Base-by-base conservation (phyloP, 371 early-diverging fungal genomes). In the Mucor racemosus region DNA sequence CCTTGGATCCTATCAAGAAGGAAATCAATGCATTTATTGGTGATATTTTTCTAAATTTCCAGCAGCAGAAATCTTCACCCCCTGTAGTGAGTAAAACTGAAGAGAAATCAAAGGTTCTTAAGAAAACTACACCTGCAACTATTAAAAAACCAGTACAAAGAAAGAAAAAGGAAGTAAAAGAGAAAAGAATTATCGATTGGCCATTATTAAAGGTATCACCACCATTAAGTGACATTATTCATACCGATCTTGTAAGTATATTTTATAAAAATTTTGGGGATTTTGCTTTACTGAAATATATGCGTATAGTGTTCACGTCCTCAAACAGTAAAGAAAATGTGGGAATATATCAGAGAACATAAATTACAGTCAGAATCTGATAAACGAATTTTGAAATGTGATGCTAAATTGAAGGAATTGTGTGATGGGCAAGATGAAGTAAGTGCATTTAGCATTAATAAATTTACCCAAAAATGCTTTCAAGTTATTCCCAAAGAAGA, bases 261-360 rank as follows among this genome's bases (percentile, higher is more conserved):
- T 26, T 26, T 26, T 26, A 26, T 26, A 26, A 26, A 26, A 26
- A 26, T 3, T 53, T 17, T 11, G 13, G 21, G 26, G 26, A 50
- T 11, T 17, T 21, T 13, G 21, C 14, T 13, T 21, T 4, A 11
- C 53, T 31, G 53, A 53, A 7, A 10, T 44, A 14, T 53, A 14
- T 26, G 53, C 5, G 44, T 39, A 15, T 69, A 80, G 81, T 64
- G 78, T 10, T 66, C 83, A 2, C 64, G 84, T 44, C 67, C 79
- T 34, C 71, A 76, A 58, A 69, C 81, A 17, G 85, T 84, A 0
- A 86, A 82, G 54, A 62, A 69, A 15, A 36, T 84, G 14, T 85
- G 86, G 86, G 76, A 44, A 11, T 81, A 85, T 64, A 82, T 85
- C 35, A 78, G 78, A 59, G 65, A 72, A 41, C 54, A 81, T 46